Percentiles rank a stretch among this genome's conserved stretches.
phyloP scores from a whole-genome alignment of 306 rosid species.

The Delonix regia region DNA sequence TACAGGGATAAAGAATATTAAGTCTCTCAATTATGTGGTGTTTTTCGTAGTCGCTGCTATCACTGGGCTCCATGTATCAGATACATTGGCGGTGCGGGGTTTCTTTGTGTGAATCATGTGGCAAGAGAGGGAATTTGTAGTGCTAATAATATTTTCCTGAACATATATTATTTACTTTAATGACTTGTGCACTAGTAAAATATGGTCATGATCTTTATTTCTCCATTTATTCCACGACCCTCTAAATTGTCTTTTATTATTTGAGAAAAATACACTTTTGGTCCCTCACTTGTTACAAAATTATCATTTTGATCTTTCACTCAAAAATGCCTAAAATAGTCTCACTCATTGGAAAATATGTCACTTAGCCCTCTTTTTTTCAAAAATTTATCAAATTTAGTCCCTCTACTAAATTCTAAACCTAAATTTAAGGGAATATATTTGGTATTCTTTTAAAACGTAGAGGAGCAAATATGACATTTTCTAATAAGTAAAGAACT shows the following conservation, averaged over 20 bases:
- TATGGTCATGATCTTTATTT: neutral
- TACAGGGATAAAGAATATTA: neutral
- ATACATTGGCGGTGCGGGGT: neutral
- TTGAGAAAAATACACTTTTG: too few species aligned
- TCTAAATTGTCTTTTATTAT: neutral
- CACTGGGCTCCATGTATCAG: neutral
- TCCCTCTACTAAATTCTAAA: too few species aligned
- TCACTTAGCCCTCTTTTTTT: too few species aligned
- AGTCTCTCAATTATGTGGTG: neutral
- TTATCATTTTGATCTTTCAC: too few species aligned
- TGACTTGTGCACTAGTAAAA: neutral
- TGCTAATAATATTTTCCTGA: neutral
- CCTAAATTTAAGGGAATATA: too few species aligned
- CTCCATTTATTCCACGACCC: neutral
- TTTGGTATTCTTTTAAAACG: too few species aligned
- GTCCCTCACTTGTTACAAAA: too few species aligned
- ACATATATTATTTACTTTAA: neutral
- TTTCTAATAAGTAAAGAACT: too few species aligned
- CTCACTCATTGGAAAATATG: too few species aligned
- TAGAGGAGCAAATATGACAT: too few species aligned
- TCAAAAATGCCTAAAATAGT: too few species aligned
- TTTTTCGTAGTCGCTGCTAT: neutral
- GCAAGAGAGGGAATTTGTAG: neutral
- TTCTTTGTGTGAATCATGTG: neutral
- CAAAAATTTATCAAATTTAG: too few species aligned